These are phyloP conservation scores for Sarocladium kiliense DNA, from an alignment of 2,329 filamentous ascomycete species.

Conservation along the genomic window DNA sequence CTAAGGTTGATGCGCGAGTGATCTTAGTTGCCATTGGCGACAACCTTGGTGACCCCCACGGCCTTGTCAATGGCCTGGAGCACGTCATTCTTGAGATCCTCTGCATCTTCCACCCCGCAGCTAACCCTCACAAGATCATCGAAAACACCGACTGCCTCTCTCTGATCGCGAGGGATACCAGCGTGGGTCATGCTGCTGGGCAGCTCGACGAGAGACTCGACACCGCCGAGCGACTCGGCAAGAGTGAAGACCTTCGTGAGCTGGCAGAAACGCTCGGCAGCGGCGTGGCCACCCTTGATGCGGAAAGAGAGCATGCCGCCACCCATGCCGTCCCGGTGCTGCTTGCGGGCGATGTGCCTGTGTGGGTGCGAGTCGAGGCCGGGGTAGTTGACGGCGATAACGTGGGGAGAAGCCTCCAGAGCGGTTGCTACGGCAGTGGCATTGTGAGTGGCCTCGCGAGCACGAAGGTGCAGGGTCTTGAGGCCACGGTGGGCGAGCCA, in stretches of 20 bases:
- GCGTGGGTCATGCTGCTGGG: conserved; percentile 96
- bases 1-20: too few species aligned
- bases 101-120: conserved; percentile 88
- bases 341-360: conserved; percentile 75
- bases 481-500: conserved; percentile 97
- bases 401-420: conserved; percentile 73
- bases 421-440: conserved; percentile 71
- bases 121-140: conserved; percentile 92
- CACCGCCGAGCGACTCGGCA: conserved; percentile 85
- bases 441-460: conserved; percentile 77
- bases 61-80: conserved; percentile 77
- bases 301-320: conserved; percentile 98
- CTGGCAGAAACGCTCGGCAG: conserved; percentile 90
- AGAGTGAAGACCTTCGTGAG: conserved; percentile 85
- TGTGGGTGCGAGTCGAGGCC: conserved; percentile 85
- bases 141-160: conserved; percentile 88
- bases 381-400: conserved; percentile 92
- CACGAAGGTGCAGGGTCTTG: conserved; percentile 93
- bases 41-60: conserved; percentile 33
- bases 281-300: conserved; percentile 77
- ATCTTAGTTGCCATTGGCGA: conserved; percentile 17
- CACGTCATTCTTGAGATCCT: conserved; percentile 78
- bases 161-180: conserved; percentile 83
- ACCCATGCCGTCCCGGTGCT: conserved; percentile 91
- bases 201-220: conserved; percentile 88